These are phyloP conservation scores for Phialophora verrucosa DNA, from an alignment of 2,329 filamentous ascomycete species.

Conservation along the genomic window DNA sequence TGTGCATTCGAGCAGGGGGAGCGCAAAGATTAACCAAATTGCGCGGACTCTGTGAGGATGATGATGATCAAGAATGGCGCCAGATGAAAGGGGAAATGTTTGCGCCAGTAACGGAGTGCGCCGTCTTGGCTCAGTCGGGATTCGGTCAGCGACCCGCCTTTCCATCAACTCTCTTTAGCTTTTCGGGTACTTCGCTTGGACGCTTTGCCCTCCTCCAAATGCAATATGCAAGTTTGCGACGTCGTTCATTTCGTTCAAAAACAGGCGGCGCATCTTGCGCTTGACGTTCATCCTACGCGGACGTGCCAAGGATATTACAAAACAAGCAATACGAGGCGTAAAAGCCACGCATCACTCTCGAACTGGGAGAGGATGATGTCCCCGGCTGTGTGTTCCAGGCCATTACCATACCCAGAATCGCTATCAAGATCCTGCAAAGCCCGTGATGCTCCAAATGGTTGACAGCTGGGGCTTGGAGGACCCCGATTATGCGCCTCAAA, in stretches of 20 bases:
- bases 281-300: background rate
- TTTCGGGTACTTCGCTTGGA: slow-evolving; percentile 3
- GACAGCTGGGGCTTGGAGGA: background rate
- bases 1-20: background rate
- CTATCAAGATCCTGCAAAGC: background rate
- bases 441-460: background rate
- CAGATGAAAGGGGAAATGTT: slow-evolving; percentile 1
- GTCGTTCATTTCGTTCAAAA: background rate
- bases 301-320: background rate
- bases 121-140: background rate
- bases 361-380: no score
- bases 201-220: background rate
- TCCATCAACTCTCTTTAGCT: background rate
- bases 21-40: background rate
- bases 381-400: background rate
- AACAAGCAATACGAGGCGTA: slow-evolving; percentile 2
- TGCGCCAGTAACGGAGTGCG: slow-evolving; percentile 1
- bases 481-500: background rate
- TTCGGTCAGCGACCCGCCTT: background rate
- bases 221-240: background rate
- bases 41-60: background rate
- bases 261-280: background rate
- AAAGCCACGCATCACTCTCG: background rate
- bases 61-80: background rate
- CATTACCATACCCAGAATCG: background rate